Conservation (phyloP, 2,329 filamentous ascomycete species). For the Exophiala calicioides region DNA sequence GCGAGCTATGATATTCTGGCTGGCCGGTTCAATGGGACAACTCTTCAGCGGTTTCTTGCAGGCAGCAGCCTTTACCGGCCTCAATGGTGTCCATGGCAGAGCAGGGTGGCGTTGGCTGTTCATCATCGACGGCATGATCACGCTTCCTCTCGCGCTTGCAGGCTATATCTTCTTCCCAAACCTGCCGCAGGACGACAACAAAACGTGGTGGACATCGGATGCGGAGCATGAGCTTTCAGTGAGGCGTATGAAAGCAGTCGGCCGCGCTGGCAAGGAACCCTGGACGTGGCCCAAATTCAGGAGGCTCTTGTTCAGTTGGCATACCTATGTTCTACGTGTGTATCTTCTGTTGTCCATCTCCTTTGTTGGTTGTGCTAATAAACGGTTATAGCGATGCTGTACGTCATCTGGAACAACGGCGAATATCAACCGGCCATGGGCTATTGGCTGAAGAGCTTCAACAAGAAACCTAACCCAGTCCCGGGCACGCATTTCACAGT, state of each 20-base stretch:
- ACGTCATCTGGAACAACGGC: conserved; percentile 45
- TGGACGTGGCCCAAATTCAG: conserved; percentile 40
- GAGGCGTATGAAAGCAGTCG: conserved; percentile 39
- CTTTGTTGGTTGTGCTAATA: conserved; percentile 8
- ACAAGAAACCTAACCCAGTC: conserved; percentile 38
- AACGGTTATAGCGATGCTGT: conserved; percentile 34
- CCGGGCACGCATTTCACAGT: conserved; percentile 39
- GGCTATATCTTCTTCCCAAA: conserved; percentile 47
- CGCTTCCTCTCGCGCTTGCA: conserved; percentile 45
- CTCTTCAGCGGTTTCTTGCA: conserved; percentile 62
- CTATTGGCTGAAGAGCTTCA: conserved; percentile 48
- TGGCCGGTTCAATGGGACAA: conserved; percentile 37
- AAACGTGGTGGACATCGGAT: conserved; percentile 32
- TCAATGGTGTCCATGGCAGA: conserved; percentile 53
- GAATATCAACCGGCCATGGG: conserved; percentile 41
- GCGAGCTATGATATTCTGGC: conserved; percentile 40
- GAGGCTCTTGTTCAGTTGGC: conserved; percentile 42
- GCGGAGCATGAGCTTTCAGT: conserved; percentile 32
- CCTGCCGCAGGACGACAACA: conserved; percentile 35
- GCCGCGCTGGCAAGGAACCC: conserved; percentile 40
- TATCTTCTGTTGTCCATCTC: conserved; percentile 5
- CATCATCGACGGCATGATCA: conserved; percentile 44
- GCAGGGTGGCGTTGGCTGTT: conserved; percentile 47
- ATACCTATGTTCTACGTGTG: conserved; percentile 42
- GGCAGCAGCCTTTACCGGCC: conserved; percentile 54